Evolutionary conservation across 2,329 filamentous ascomycete species (phyloP), one percentile per base, ranked within the genome.

Genomic region (Aureobasidium sp.): DNA sequence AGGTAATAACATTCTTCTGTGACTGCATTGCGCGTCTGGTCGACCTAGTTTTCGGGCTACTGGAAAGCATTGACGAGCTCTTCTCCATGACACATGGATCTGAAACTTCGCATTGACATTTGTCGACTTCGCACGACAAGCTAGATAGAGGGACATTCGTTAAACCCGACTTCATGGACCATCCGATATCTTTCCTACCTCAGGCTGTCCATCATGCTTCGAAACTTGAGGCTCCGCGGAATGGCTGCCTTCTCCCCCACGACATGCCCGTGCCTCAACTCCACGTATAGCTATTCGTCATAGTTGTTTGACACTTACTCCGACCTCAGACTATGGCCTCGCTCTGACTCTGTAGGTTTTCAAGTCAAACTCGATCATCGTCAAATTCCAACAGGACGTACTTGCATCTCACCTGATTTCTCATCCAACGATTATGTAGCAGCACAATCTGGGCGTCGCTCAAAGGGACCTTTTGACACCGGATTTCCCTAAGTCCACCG

Each of bases 141-240:
- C 12, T 13, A 13, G 27, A 15, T 27, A 3, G 23, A 29, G 8
- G 8, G 8, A 20, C 17, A n/a, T 20, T 15, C 4, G 5, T 32
- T 37, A 15, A 23, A 13, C 36, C 32, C 7, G 29, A 10, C 8
- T 41, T 41, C 17, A 41, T n/a, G 29, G 8, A 15, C 5, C 32
- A 32, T 23, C 20, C 12, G 32, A 37, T 8, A 17, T 39, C n/a
- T 23, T 42, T n/a, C 17, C 4, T 34, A 27, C 32, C 15, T 55
- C 51, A 55, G 36, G 51, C 51, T 55, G 36, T 37, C 51, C 23
- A 3, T 42, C 51, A 27, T n/a, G 51, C 42, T 55, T 55, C 51
- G 42, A 12, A 32, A 32, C 23, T 37, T 20, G 51, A 55, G 51
- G 51, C 51, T 55, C 51, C 51, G 51, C 51, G 51, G 51, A 10